phyloP scores from a whole-genome alignment of 148 eudicot genomes.

The Rhododendron mucronatum region DNA sequence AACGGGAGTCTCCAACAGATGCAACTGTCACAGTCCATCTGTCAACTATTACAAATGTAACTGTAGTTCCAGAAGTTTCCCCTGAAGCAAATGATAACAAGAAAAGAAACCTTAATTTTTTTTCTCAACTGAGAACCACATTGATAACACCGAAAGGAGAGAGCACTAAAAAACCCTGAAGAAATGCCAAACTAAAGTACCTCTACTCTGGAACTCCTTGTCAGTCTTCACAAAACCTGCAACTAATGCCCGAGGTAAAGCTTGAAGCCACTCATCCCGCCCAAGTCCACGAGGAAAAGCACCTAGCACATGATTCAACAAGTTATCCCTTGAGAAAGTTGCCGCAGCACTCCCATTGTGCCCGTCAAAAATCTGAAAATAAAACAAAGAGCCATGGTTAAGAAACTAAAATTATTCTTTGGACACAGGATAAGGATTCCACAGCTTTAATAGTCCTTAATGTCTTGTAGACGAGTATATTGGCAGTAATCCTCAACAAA shows the following conservation, averaged over 20 bases:
- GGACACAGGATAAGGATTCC: not conserved
- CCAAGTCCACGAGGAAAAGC: constrained; percentile 68
- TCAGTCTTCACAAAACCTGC: constrained; percentile 99
- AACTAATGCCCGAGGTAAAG: constrained; percentile 85
- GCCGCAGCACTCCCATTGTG: constrained; percentile 99
- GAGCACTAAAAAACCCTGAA: not conserved
- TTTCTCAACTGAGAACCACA: not conserved
- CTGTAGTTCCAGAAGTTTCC: constrained; percentile 95
- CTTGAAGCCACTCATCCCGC: constrained; percentile 92
- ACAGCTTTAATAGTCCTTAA: not conserved
- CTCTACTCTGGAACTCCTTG: constrained; percentile 92
- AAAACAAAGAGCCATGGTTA: not conserved
- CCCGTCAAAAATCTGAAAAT: constrained; percentile 78
- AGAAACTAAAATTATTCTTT: not conserved
- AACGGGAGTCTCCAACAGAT: constrained; percentile 96
- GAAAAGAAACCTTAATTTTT: not conserved
- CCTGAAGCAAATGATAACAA: constrained; percentile 36
- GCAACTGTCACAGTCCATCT: constrained; percentile 99
- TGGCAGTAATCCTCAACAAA: not conserved
- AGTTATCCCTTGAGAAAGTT: constrained; percentile 70
- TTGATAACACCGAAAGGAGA: not conserved
- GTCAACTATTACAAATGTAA: constrained; percentile 90
- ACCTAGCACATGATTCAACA: constrained; percentile 77
- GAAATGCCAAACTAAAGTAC: constrained; percentile 22
- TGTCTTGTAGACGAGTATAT: not conserved